Base-by-base conservation (phyloP, 805 yeast genomes). In the Hemisphaericaspora nanyangensis region DNA sequence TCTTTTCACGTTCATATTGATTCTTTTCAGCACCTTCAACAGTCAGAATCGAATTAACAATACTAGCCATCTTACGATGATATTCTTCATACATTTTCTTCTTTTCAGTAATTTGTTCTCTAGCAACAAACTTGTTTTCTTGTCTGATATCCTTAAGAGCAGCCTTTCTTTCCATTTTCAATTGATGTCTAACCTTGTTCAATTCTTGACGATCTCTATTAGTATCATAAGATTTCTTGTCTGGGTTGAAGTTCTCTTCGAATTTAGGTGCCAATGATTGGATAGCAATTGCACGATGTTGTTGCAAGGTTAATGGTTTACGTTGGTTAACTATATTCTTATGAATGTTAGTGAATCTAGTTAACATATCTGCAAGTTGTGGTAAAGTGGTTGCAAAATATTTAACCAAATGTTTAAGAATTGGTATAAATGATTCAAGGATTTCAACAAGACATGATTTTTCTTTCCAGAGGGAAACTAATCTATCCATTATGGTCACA, bases 21-120 rank as follows among this genome's bases (percentile, higher is more conserved):
- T 93, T 90, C 73, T 87, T 85, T 57, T 88, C 97, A 5, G 93
- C 86, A 55, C 98, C 98, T 70, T 91, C 97, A 52, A 84, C 89
- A 4, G 96, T 89, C 46, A 85, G 85, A 54, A 93, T 87, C 39
- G 90, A 78, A 51, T 90, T 85, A 58, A 84, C 80, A 57, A 93
- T 82, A 49, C 76, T 77, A 31, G 95, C 85, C 88, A 93, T 86
- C 72, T 87, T 90, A 49, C 80, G 74, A 61, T 93, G 98, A 60
- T 93, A 93, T 7, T 77, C 90, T 30, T 76, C 75, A 53, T 87
- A 81, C 52, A 78, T 79, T 39, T 71, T 67, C 63, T 86, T 85
- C 77, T 87, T 85, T 57, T 80, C 89, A 35, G 72, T 70, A 54
- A 90, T 81, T 58, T 80, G 84, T 64, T 89, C 88, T 55, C 96